phyloP scores from a whole-genome alignment of 768 basidiomycete species.

The Boletus subparvulus region DNA sequence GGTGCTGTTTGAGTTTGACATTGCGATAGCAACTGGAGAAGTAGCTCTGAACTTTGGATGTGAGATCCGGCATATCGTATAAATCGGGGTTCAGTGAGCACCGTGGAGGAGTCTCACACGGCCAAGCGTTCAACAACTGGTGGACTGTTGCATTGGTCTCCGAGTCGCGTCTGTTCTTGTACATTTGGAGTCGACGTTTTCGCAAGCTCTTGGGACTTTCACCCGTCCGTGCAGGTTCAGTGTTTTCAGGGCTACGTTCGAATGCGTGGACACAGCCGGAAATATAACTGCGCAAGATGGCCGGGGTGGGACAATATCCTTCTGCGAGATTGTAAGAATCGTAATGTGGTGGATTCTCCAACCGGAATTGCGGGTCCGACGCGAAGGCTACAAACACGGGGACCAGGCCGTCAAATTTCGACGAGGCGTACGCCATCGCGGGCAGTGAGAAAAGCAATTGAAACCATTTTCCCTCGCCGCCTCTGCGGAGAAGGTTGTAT shows the following conservation, averaged over 20 bases:
- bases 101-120: constrained; percentile 14
- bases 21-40: constrained; percentile 21
- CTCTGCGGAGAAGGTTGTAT: constrained; percentile 28
- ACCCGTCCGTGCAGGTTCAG: background rate
- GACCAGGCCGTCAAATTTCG: constrained; percentile 14
- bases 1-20: constrained; percentile 12
- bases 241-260: constrained; percentile 16
- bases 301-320: constrained; percentile 2
- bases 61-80: constrained; percentile 7
- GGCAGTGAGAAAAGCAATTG: constrained; percentile 34
- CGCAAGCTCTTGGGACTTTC: constrained; percentile 2
- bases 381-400: constrained; percentile 34
- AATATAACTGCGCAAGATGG: background rate
- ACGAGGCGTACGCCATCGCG: constrained; percentile 31
- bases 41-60: background rate
- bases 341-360: constrained; percentile 17
- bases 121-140: constrained; percentile 15
- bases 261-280: background rate
- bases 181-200: constrained; percentile 8
- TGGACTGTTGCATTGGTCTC: constrained; percentile 4
- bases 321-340: constrained; percentile 11
- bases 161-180: background rate
- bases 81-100: background rate
- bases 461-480: constrained; percentile 8
- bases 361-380: constrained; percentile 1